These are phyloP conservation scores for Colletotrichum karsti DNA, from an alignment of 2,329 filamentous ascomycete genomes.

Conservation along the genomic window DNA sequence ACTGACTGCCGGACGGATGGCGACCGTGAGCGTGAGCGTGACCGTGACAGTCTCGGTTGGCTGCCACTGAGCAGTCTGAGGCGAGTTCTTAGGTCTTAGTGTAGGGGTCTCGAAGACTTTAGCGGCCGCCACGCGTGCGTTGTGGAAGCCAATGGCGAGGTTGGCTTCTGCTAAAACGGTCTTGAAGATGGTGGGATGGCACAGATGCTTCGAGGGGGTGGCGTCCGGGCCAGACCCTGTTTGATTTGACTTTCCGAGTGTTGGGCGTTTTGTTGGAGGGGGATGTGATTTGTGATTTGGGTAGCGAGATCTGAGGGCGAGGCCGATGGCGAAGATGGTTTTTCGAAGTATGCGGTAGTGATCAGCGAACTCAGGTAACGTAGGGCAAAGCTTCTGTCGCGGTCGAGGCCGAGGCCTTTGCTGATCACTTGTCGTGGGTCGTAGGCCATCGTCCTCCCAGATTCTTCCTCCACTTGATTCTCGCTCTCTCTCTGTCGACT, in stretches of 20 bases:
- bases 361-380: conserved; percentile 10
- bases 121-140: conserved; percentile 6
- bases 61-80: neutral
- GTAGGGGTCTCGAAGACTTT: conserved; percentile 13
- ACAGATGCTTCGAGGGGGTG: neutral
- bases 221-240: neutral
- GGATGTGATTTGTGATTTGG: neutral
- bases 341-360: too few species aligned
- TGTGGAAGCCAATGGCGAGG: neutral
- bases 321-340: neutral
- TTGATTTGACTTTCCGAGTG: neutral
- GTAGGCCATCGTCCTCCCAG: too few species aligned
- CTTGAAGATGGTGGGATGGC: conserved; percentile 6
- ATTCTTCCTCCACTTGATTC: too few species aligned
- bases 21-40: too few species aligned
- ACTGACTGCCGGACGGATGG: too few species aligned
- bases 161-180: conserved; percentile 3
- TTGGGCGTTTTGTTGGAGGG: too few species aligned
- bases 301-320: conserved; percentile 8
- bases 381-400: conserved; percentile 1
- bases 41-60: too few species aligned
- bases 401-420: too few species aligned
- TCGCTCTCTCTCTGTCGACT: neutral
- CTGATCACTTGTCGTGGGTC: neutral
- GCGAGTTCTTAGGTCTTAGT: neutral